Base-by-base conservation (phyloP, 2,329 filamentous ascomycete genomes). In the Simplicillium sp. region DNA sequence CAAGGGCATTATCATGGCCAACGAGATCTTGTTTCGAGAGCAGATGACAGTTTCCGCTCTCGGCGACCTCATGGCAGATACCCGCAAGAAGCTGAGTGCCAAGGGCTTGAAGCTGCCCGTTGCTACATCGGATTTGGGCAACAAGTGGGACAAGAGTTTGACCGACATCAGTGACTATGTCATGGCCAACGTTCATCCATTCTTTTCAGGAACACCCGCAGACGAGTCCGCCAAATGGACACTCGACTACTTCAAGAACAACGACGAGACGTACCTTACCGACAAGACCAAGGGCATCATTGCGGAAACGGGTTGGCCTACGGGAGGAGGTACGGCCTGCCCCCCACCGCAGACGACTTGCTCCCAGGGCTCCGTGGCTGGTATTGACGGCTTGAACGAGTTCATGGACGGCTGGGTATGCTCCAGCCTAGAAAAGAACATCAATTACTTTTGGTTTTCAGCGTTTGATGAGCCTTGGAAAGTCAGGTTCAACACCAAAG, bases 381-480 rank as follows among this genome's bases (percentile, higher is more conserved):
- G 87, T 16, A 71, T 96, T 35, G 66, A 77, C 14, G 78, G 88
- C 57, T 70, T 96, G 67, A 97, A 97, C 56, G 70, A 68, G n/a
- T 88, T 96, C 53, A 82, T 97, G 77, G 68, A 79, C 2, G 77
- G 79, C 48, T 97, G 86, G 82, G 80, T 97, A 0, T 97, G 90
- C 59, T 71, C 78, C 39, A 80, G 84, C 11, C 64, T 96, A 47
- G 67, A 67, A 17, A 94, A 95, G 54, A 84, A 82, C 36, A 96
- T 88, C 2, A 80, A 94, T 50, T 97, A 94, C 60, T 96, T 96
- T 57, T 97, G 90, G 90, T 96, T 97, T 59, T 86, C 89, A 57
- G 87, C 88, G 9, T 97, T 96, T 58, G 90, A 97, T 57, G 90
- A 97, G 70, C 88, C 88, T 3, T 97, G 90, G 90, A 96, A 97